Evolutionary conservation across 2,329 filamentous ascomycete genomes (phyloP), one percentile per base, ranked within the genome.

Genomic region (Aureobasidium sp.): DNA sequence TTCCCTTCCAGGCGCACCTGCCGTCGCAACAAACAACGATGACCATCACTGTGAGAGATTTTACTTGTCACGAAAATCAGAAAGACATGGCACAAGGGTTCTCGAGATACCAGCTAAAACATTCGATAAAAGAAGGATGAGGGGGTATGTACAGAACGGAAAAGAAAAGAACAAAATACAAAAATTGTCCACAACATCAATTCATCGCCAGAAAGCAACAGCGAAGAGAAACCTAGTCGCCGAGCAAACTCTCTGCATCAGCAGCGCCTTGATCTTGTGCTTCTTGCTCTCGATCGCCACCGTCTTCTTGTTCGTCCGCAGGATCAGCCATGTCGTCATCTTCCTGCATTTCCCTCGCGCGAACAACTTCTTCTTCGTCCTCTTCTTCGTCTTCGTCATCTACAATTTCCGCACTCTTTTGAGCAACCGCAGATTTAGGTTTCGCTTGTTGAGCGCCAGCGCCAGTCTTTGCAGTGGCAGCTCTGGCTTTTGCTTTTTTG

Each of bases 401-500:
- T 17, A 60, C 61, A 17, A 57, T 67, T 57, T 72, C 72, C 65
- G 70, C 72, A 49, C 73, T 75, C 68, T 61, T 61, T 15, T 39
- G 52, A 1, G 34, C 20, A n/a, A 20, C 48, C 9, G 60, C 22
- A 14, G 61, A 17, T 45, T 64, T 67, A 6, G 63, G 37, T 44
- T 56, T 45, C 15, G 44, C 42, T 17, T 45, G 27, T 39, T 42
- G 37, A 20, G 39, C 45, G 12, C 51, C 63, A 20, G 39, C 45
- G 12, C 51, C 63, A 25, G 31, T 6, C 44, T 41, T 51, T 3
- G 22, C 47, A 15, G 48, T 37, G 9, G 27, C 22, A 2, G 39
- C 20, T 47, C 29, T 61, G 17, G 31, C 51, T 76, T 79, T 64
- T 44, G 75, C 70, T 69, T 77, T 79, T 60, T 72, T 76, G 61